Evolutionary conservation across 441 rosid genomes (phyloP), one percentile per base, ranked within the genome.

Genomic region (Pelargonium fulgidum): DNA sequence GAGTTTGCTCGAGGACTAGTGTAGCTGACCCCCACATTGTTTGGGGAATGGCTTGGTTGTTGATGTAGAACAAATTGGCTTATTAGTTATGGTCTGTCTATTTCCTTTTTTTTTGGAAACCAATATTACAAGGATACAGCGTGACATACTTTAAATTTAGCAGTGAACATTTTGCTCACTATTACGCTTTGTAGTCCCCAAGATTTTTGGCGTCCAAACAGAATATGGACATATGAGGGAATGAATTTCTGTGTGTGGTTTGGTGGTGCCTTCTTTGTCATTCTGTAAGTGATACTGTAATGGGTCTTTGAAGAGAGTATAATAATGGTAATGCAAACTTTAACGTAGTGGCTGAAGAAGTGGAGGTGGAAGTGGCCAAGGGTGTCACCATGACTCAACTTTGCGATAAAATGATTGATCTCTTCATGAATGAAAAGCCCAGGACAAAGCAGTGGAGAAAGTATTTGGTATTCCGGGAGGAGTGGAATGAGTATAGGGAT

Each of bases 341-440:
- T 20, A 22, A 62, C 7, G 19, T 48, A 54, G 80, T 68, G 48
- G 69, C 78, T 74, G 89, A 82, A 45, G 65, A 80, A 62, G 73
- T 69, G 70, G 89, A 88, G n/a, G 81, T 72, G 68, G 94, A 89
- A 80, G 86, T 89, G 62, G 90, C 85, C 12, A 67, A 85, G 71
- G 98, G 96, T 36, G 88, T 79, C 78, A 84, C 87, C 20, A 78
- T 87, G 73, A 83, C 85, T 68, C 87, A 88, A 65, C 79, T 93
- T 73, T 86, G 94, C 70, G 98, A 93, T 75, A 93, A 82, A 80
- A 79, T 91, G 7, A 85, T 93, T 74, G 92, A 89, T 81, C 16
- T 88, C 65, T 93, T 91, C 79, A 73, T 91, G 83, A 82, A 80
- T 72, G 87, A 89, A 88, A 93, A 91, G 73, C 88, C 86, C 47